Evolutionary conservation across 2,329 filamentous ascomycete genomes (phyloP), one percentile per base, ranked within the genome.

Genomic region (Botrytis pseudocinerea): DNA sequence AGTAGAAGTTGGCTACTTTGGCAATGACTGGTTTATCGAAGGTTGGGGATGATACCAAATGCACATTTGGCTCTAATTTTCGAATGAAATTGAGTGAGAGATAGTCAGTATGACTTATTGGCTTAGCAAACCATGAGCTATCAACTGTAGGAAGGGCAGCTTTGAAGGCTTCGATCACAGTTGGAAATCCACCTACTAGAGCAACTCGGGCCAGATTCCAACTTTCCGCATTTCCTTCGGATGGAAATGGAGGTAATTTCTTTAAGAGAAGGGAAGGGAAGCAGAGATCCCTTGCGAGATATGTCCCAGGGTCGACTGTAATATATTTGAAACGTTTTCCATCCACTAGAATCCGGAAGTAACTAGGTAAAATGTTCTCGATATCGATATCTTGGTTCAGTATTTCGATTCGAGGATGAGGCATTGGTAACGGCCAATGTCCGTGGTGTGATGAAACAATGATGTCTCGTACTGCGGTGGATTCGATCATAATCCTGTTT

Each of bases 121-220:
- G 40, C 32, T 54, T 38, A 74, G 84, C 82, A 35, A 61, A 61
- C 83, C 83, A 84, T 20, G 78, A 73, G 59, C 78, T 77, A 20
- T 73, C 75, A 73, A 84, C 79, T 0, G 79, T 79, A 10, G 81
- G 79, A 1, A 84, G 75, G 46, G 76, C 69, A 62, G 73, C 75
- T 28, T 77, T 78, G 65, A 74, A 72, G 25, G 77, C 77, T 60
- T 75, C 69, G 57, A 77, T 70, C 73, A 83, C 83, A 75, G 74
- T 73, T 64, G 74, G 73, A 59, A 66, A 73, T 40, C 78, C 80
- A 3, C 74, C 78, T 10, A 73, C 64, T 54, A 77, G 75, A 38
- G 78, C 76, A 60, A 85, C 78, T 48, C 80, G 80, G 64, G 80
- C 83, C 64, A 78, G 75, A 72, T 84, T 85, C 83, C 83, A 85